These are phyloP conservation scores for Penicillium cosmopolitanum DNA, from an alignment of 495 filamentous ascomycete species.

Conservation along the genomic window DNA sequence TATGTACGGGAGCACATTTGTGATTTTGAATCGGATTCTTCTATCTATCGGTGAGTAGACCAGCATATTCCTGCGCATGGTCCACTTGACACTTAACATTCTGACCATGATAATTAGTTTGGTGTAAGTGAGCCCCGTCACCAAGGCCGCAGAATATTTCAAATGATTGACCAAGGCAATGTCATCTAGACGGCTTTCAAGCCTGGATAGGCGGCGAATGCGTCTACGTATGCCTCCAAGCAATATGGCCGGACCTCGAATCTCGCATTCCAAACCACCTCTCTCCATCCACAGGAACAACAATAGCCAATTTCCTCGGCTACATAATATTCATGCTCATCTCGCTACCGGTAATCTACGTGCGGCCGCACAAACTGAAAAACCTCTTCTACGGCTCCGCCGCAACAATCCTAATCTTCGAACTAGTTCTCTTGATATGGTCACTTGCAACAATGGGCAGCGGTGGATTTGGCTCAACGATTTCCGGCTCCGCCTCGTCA, in stretches of 20 bases:
- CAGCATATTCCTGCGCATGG: not conserved
- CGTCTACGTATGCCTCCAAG: constrained; percentile 28
- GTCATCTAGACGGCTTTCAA: constrained; percentile 25
- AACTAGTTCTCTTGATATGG: constrained; percentile 19
- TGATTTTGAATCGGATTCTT: constrained; percentile 35
- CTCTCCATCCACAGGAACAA: constrained; percentile 30
- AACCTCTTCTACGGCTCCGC: constrained; percentile 18
- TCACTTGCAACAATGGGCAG: constrained; percentile 20
- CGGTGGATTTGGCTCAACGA: constrained; percentile 16
- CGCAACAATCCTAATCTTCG: constrained; percentile 15
- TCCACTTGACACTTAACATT: not conserved
- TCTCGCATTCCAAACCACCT: constrained; percentile 32
- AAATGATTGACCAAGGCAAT: too few relatives aligned
- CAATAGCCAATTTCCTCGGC: constrained; percentile 28
- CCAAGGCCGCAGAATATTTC: too few relatives aligned
- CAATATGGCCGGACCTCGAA: constrained; percentile 28
- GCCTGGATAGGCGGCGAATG: constrained; percentile 35
- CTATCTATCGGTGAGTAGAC: constrained; percentile 25
- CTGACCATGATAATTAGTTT: not conserved
- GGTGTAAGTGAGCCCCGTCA: constrained; percentile 2
- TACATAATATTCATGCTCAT: constrained; percentile 30
- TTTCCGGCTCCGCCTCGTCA: not conserved
- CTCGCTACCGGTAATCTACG: constrained; percentile 21
- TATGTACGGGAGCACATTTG: constrained; percentile 29
- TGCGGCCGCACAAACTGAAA: constrained; percentile 22